Evolutionary conservation across 345 rosid species (phyloP), one percentile per base, ranked within the genome.

Genomic region (Gossypium arboreum): DNA sequence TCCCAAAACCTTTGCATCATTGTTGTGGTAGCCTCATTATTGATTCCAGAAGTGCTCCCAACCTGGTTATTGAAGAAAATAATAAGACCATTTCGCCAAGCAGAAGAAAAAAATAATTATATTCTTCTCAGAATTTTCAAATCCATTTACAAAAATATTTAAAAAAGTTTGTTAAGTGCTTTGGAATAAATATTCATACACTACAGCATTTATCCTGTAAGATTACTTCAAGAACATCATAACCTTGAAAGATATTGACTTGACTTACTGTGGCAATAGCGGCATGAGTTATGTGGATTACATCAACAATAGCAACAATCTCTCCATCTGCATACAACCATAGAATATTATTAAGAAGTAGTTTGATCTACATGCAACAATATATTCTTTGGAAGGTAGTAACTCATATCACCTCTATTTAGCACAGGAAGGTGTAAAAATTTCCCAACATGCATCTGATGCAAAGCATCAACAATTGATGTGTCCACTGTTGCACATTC

Each of bases 1-100:
- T 96, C 99, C 98, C 99, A 96, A 86, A 96, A 96, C 83, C 86
- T 96, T 72, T 96, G 98, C 97, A 93, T 93, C 98, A 96, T 85
- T 13, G 94, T 77, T 89, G 80, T 86, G 62, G 94, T 78, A 50
- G 91, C 84, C 86, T 96, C 99, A 74, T 80, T 92, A 72, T 79
- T 90, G 76, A 86, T 79, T 79, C 92, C 99, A 64, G 88, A 78
- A 72, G 92, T 81, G 71, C 77, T 92, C 73, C 98, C 97, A 66
- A 82, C 97, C 99, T 96, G 73, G 79, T 82, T 73, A 78, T 61
- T 15, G 24, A 73, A 75, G 61, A 39, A 75, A 47, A 59, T n/a
- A 5, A 56, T 17, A 17, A 57, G 51, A 75, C 51, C 50, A 51
- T 34, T 44, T 18, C 22, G 51, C 68, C 15, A 47, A 22, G 15